phyloP scores from a whole-genome alignment of 225 moss, liverwort and hornwort species.

The Physcomitrium patens region DNA sequence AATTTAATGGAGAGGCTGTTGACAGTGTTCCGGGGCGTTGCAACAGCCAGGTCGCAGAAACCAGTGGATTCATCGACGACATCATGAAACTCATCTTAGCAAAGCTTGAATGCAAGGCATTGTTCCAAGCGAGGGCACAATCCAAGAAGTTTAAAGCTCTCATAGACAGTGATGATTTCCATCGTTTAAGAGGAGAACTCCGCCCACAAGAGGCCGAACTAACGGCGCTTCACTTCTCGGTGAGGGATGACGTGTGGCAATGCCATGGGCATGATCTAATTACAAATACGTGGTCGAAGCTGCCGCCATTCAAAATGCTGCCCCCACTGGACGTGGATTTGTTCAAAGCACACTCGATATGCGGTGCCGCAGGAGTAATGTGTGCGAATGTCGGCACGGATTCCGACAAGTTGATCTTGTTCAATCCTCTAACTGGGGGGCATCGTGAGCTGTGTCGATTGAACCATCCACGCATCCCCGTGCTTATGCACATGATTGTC shows the following conservation, averaged over 20 bases:
- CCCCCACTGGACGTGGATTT: background rate
- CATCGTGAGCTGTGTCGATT: constrained; percentile 17
- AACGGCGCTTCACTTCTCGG: constrained; percentile 17
- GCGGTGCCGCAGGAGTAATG: background rate
- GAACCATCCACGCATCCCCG: constrained; percentile 26
- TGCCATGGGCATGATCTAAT: constrained; percentile 32
- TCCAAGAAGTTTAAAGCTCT: constrained; percentile 15
- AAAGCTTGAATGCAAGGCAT: background rate
- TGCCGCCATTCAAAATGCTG: constrained; percentile 28
- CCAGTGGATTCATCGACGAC: background rate
- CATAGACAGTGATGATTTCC: constrained; percentile 7
- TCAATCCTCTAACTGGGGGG: constrained; percentile 3
- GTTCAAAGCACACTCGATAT: constrained; percentile 32
- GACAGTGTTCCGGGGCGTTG: too few species aligned
- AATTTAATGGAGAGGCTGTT: too few species aligned
- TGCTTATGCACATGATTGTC: constrained; percentile 24
- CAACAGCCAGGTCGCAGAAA: too few species aligned
- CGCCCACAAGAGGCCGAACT: background rate
- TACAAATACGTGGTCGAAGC: constrained; percentile 10
- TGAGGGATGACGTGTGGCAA: constrained; percentile 28
- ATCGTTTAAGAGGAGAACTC: background rate
- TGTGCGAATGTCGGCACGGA: constrained; percentile 33
- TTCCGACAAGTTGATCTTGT: background rate
- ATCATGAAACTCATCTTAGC: background rate
- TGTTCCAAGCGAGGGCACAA: background rate